Percentiles rank a stretch among this genome's conserved stretches.
Evolutionary conservation across 2,329 filamentous ascomycete genomes (phyloP).

Genomic region (Stylonectria norvegica): DNA sequence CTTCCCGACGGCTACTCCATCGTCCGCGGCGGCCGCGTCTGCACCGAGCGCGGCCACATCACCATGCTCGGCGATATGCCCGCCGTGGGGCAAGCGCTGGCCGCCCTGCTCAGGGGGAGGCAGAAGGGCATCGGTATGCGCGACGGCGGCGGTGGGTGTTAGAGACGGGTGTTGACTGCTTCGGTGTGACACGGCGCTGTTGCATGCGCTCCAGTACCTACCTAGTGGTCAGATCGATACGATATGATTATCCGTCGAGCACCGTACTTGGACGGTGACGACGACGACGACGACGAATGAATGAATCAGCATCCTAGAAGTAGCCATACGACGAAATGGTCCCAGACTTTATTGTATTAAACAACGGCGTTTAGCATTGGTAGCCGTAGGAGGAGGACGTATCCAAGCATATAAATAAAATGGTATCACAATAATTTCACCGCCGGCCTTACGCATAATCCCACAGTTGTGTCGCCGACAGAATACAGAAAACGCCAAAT

Average conservation of each 20-base stretch:
- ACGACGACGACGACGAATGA: no score
- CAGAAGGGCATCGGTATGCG: conserved; percentile 70
- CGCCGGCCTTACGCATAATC: no score
- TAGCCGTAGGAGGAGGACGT: no score
- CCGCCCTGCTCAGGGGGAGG: conserved; percentile 64
- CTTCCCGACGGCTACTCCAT: conserved; percentile 74
- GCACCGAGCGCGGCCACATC: conserved; percentile 81
- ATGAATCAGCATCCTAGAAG: no score
- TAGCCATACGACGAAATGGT: no score
- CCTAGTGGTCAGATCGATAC: conserved; percentile 11
- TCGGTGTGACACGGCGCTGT: conserved; percentile 14
- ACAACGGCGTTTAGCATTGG: no score
- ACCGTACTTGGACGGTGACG: no score
- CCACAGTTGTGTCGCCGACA: no score
- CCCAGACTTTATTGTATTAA: no score
- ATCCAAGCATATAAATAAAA: no score
- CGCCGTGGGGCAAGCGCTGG: conserved; percentile 71
- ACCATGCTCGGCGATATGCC: conserved; percentile 81
- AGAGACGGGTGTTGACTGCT: conserved; percentile 8
- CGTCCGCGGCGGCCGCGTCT: conserved; percentile 70
- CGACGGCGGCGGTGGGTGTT: conserved; percentile 31
- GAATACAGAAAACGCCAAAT: no score
- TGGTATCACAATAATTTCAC: no score
- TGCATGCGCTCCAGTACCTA: conserved; percentile 3
- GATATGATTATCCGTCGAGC: conserved; percentile 8